Evolutionary conservation across 768 basidiomycete genomes (phyloP), one percentile per base, ranked within the genome.

Genomic region (Tylopilus sp.): DNA sequence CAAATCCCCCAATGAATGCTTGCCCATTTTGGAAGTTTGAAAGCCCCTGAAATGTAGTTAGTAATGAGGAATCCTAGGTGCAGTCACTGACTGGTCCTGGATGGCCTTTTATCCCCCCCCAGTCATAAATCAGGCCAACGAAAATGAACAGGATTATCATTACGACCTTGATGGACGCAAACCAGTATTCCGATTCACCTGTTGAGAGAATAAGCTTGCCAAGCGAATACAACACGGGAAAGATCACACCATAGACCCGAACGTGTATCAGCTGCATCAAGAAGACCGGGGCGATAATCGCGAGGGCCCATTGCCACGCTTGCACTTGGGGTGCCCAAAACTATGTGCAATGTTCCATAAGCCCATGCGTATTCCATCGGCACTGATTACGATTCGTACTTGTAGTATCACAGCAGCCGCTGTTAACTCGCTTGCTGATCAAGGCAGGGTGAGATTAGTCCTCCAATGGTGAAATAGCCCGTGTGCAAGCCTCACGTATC

Each of bases 161-260:
- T 40, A 79, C 44, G 21, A 86, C 79, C 67, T 86, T 86, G 59
- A 86, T 75, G 57, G 79, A 73, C 8, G 83, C 80, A 47, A 79
- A 74, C 82, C 82, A 84, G 66, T 81, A 82, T 57, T 79, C 80
- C 1, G 79, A 77, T 71, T 84, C 82, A 40, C 80, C 81, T 79
- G 38, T 30, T 15, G 18, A 48, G 12, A 45, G 31, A 31, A 42
- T 52, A 53, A 22, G 21, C 15, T 31, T 33, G 38, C 41, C 46
- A 18, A 40, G 26, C 1, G 15, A 44, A 23, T 20, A 22, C 13
- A 0, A 38, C n/a, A 20, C 25, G 22, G n/a, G 10, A 51, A n/a
- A 12, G 28, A n/a, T n/a, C 58, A 48, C 41, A 78, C 80, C 79
- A 51, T 81, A 82, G 3, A 81, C 77, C 15, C 79, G 74, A 22